These are phyloP conservation scores for Eustoma russellianum DNA, from an alignment of 257 asterid genomes.

Conservation along the genomic window DNA sequence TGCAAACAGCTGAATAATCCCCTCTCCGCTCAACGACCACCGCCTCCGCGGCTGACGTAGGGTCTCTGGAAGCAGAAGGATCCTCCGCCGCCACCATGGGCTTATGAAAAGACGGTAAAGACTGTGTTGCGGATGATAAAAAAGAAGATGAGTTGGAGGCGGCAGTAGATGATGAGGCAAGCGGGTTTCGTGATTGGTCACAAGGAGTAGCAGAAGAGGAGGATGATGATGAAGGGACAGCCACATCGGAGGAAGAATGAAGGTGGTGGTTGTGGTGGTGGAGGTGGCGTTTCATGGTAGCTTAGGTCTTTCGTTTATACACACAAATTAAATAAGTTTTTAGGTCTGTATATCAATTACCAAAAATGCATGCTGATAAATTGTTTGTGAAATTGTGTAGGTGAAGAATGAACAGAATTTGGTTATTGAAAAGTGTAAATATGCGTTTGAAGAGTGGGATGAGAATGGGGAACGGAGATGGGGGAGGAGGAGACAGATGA, in stretches of 20 bases:
- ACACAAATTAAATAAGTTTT: neutral
- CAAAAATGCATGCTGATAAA: no score
- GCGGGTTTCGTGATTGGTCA: no score
- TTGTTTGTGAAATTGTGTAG: no score
- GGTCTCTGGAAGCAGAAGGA: conserved; percentile 45
- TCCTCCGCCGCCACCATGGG: conserved; percentile 74
- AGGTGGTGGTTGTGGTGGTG: conserved; percentile 24
- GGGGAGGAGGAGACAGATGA: no score
- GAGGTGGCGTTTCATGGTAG: conserved; percentile 44
- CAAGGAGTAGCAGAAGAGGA: conserved; percentile 4
- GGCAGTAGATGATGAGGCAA: conserved; percentile 22
- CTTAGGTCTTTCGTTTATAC: conserved; percentile 18
- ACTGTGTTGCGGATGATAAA: conserved; percentile 13
- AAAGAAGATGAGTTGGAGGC: conserved; percentile 16
- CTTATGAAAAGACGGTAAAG: conserved; percentile 35
- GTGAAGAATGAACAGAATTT: no score
- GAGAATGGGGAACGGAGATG: no score
- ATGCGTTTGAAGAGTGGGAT: no score
- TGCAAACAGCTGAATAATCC: conserved; percentile 71
- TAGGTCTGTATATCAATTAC: no score
- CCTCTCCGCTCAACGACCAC: conserved; percentile 73
- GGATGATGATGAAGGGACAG: conserved; percentile 34
- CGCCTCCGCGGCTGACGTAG: conserved; percentile 50
- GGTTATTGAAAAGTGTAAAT: no score
- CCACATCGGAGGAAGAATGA: conserved; percentile 34